Evolutionary conservation across 257 asterid genomes (phyloP), one percentile per base, ranked within the genome.

Genomic region (Plantago elongata): DNA sequence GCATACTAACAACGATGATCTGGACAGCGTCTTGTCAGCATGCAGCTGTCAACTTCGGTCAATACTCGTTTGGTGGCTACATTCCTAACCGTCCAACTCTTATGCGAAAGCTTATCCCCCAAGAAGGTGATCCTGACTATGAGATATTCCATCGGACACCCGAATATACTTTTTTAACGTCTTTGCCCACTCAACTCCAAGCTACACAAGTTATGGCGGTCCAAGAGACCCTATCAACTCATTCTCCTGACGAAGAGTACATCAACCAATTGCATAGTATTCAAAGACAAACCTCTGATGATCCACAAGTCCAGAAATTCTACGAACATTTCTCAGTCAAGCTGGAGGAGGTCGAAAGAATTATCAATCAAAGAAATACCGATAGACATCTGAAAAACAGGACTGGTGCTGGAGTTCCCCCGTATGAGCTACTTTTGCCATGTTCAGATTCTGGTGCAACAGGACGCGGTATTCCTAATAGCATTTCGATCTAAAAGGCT

Each of bases 161-260:
- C 2, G 86, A 80, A 70, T 77, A 63, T 12, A 78, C 86, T 16
- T 89, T 89, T 72, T 78, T 89, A 82, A 76, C 95, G 55, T 84
- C 95, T 17, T 74, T 89, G 81, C 89, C 95, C 14, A 86, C 94
- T 67, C 94, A 82, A 71, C 94, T 89, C 46, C 97, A 89, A 67
- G 97, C 95, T 13, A 89, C 97, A 5, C 86, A 89, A 68, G 85
- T 89, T 47, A 86, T 89, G 97, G 97, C 97, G 10, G 95, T 89
- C 9, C 97, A 89, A 55, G 97, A 89, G 51, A 84, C 91, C 7
- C 73, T 86, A 48, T 89, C 97, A 4, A 89, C 94, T 37, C 95
- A 89, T 75, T 86, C 97, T 37, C 77, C 88, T 12, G 95, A 88
- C 45, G 96, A 88, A 66, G 96, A 88, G 80, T 89, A 86, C 74